These are phyloP conservation scores for Sphaerulina musiva DNA, from an alignment of 2,329 filamentous ascomycete genomes.

Conservation along the genomic window DNA sequence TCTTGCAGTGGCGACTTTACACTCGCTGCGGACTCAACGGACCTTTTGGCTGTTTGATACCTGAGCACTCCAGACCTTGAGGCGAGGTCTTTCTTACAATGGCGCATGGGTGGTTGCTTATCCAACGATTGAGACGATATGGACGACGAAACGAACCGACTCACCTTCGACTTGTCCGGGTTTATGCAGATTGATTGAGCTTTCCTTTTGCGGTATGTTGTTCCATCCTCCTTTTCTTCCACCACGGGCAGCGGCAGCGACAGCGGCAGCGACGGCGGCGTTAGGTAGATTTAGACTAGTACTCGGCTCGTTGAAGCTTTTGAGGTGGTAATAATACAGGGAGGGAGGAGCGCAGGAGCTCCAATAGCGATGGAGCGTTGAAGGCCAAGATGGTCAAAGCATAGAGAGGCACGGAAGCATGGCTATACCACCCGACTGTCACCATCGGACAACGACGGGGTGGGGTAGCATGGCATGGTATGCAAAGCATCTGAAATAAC, in stretches of 20 bases:
- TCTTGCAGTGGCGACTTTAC: conserved; percentile 15
- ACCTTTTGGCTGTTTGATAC: conserved; percentile 12
- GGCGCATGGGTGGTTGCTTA: conserved; percentile 17
- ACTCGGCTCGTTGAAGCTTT: conserved; percentile 13
- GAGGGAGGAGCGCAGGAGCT: conserved; percentile 5
- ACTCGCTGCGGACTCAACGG: conserved; percentile 14
- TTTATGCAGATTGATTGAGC: conserved; percentile 10
- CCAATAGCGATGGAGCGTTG: conserved; percentile 5
- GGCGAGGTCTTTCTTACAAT: conserved; percentile 16
- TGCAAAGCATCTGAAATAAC: conserved; percentile 13
- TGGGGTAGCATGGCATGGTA: conserved; percentile 21
- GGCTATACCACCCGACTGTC: neutral
- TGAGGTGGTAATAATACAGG: conserved; percentile 10
- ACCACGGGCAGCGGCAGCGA: conserved; percentile 5
- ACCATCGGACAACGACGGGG: conserved; percentile 14
- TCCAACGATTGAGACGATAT: conserved; percentile 22
- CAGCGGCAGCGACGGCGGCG: conserved; percentile 2
- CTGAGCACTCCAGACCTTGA: conserved; percentile 11
- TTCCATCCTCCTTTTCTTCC: conserved; percentile 13
- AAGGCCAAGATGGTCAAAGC: conserved; percentile 4
- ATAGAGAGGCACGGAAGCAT: conserved; percentile 11
- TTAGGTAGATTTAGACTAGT: conserved; percentile 1
- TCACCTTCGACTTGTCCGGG: conserved; percentile 18
- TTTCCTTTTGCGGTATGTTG: conserved; percentile 23
- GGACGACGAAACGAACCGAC: conserved; percentile 23